Conservation (phyloP, 2,329 filamentous ascomycete genomes). For the Zarea fungicola region DNA sequence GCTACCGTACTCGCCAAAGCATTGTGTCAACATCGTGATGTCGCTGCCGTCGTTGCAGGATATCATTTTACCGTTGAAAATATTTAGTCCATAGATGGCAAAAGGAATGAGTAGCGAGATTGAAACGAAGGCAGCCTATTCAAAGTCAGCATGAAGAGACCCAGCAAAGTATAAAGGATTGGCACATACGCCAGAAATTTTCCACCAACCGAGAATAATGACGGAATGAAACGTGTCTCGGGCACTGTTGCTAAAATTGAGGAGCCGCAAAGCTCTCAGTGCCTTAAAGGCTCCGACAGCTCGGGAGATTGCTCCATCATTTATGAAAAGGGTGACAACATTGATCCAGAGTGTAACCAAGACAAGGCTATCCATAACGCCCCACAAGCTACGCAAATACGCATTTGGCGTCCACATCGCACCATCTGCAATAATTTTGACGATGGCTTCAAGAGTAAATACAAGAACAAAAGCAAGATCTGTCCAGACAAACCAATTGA, state of each 20-base stretch:
- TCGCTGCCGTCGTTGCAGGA: constrained; percentile 62
- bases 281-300: constrained; percentile 97
- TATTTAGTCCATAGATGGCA: constrained; percentile 88
- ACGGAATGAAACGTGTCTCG: constrained; percentile 95
- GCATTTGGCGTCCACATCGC: constrained; percentile 97
- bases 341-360: constrained; percentile 94
- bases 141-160: constrained; percentile 15
- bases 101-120: constrained; percentile 92
- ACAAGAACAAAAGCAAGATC: constrained; percentile 84
- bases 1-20: constrained; percentile 76
- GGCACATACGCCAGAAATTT: constrained; percentile 70
- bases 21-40: constrained; percentile 61
- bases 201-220: constrained; percentile 90
- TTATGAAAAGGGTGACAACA: constrained; percentile 73
- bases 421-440: constrained; percentile 93
- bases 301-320: constrained; percentile 79
- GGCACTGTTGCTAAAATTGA: constrained; percentile 95
- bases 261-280: constrained; percentile 77
- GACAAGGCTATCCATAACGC: constrained; percentile 88
- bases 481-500: constrained; percentile 93
- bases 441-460: constrained; percentile 78
- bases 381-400: constrained; percentile 94
- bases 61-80: constrained; percentile 80
- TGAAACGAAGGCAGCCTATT: constrained; percentile 78
- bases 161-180: neutral